Evolutionary conservation across 352 stramenopile species (phyloP), one percentile per base, ranked within the genome.

Genomic region (Phytophthora gonapodyides): DNA sequence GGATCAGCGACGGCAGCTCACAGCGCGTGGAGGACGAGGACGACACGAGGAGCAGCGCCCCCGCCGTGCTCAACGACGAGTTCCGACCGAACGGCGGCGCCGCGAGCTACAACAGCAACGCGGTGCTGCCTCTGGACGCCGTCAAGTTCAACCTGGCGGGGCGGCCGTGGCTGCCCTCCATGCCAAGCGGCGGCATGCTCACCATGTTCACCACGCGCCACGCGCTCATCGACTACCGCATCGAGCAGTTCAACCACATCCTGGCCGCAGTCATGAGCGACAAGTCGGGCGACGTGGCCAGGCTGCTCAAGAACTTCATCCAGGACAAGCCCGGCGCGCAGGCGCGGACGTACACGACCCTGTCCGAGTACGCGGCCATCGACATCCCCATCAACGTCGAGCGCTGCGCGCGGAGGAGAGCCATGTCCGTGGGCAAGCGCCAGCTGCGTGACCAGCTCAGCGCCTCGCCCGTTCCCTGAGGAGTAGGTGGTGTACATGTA

Each of bases 291-390:
- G 63, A 75, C 7, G 84, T 93, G 50, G 76, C 80, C 16, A 76
- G 65, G n/a, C 48, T 84, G 60, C 72, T 93, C 34, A 86, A 81
- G 73, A 82, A 81, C 43, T 91, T 93, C 45, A 89, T 93, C 50
- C 81, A 93, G 57, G 81, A 93, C 59, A 88, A 88, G 24, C 84
- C 84, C 0, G 82, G 76, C 36, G 69, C 68, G 1, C 78, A 80
- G 43, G 57, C 65, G n/a, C 73, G 73, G 43, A 75, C 71, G 43
- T 93, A 93, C 68, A 87, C 84, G 51, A 86, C 69, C 37, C 68
- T 93, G 41, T 81, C 80, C 17, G 82, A 93, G 48, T 93, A 93
- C 61, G 81, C 80, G 10, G 70, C 80, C 8, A 78, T 89, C 36
- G 79, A 89, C 19, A 86, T 93, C 61, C 79, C 81, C 10, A 76